Evolutionary conservation across 2,329 filamentous ascomycete species (phyloP).

Genomic region (Sarocladiaceae sp.): DNA sequence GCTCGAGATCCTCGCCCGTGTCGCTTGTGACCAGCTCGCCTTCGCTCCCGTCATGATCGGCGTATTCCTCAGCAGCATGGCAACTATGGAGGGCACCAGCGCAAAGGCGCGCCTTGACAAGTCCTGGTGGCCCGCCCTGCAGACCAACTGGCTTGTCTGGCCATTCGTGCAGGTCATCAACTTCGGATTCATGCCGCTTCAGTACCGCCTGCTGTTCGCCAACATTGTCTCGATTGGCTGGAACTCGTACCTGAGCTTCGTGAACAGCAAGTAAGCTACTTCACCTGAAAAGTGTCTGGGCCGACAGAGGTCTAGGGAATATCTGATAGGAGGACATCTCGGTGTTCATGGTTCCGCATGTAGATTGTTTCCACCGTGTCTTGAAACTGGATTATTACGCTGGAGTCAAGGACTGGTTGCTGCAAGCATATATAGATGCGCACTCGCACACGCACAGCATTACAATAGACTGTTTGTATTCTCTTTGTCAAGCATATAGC

Average conservation of each 20-base stretch:
- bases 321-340: too few species aligned
- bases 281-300: too few species aligned
- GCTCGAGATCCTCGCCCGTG: conserved; percentile 68
- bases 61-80: conserved; percentile 79
- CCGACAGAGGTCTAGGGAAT: too few species aligned
- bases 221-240: conserved; percentile 69
- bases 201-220: conserved; percentile 79
- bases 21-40: conserved; percentile 71
- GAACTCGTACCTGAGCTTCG: conserved; percentile 59
- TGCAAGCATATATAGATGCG: conserved; percentile 6
- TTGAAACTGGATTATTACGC: background rate
- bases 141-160: conserved; percentile 85
- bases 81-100: conserved; percentile 63
- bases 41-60: conserved; percentile 82
- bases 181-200: conserved; percentile 78
- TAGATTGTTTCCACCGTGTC: too few species aligned
- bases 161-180: conserved; percentile 78
- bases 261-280: conserved; percentile 42
- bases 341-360: too few species aligned
- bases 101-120: conserved; percentile 61
- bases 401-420: conserved; percentile 8
- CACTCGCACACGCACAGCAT: conserved; percentile 7
- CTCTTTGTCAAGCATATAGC: too few species aligned
- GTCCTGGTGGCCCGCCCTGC: conserved; percentile 65
- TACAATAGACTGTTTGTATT: conserved; percentile 7